These are phyloP conservation scores for Tilletia setariae DNA, from an alignment of 1,284 basidiomycete genomes.

Conservation along the genomic window DNA sequence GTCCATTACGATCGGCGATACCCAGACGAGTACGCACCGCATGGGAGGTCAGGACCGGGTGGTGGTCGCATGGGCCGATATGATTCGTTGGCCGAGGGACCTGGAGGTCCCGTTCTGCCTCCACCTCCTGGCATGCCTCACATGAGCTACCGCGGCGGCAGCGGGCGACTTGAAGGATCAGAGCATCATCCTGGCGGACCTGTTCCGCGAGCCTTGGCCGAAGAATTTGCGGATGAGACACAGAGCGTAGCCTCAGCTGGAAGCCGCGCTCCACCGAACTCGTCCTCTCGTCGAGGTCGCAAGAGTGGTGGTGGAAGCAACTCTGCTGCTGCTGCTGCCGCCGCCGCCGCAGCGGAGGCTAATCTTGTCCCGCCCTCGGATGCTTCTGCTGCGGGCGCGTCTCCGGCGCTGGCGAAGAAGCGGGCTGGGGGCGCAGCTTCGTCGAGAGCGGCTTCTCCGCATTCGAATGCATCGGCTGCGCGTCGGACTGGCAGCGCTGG, in stretches of 20 bases:
- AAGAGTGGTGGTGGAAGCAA: no score
- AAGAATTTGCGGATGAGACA: conserved; percentile 2
- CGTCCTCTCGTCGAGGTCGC: not conserved
- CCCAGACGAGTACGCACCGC: conserved; percentile 1
- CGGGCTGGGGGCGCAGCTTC: not conserved
- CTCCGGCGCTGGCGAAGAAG: conserved; percentile 3
- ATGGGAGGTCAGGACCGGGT: not conserved
- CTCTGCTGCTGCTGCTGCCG: no score
- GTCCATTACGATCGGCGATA: not conserved
- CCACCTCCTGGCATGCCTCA: not conserved
- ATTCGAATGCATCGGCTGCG: not conserved
- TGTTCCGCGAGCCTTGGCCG: not conserved
- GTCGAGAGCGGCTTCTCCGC: not conserved
- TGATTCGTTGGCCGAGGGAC: not conserved
- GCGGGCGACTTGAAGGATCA: not conserved
- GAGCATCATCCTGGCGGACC: not conserved
- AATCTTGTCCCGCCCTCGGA: not conserved
- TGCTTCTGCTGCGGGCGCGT: not conserved
- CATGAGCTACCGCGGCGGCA: not conserved
- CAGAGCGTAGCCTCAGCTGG: conserved; percentile 7
- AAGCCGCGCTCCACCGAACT: not conserved
- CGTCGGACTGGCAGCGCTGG: not conserved
- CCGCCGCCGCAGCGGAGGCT: not conserved
- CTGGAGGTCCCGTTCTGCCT: not conserved
- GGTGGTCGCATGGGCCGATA: not conserved